A percentile compares a stretch with the other conserved stretches of the same genome.
Evolutionary conservation across 2,329 filamentous ascomycete genomes (phyloP).

Genomic region (Exophiala spinifera): DNA sequence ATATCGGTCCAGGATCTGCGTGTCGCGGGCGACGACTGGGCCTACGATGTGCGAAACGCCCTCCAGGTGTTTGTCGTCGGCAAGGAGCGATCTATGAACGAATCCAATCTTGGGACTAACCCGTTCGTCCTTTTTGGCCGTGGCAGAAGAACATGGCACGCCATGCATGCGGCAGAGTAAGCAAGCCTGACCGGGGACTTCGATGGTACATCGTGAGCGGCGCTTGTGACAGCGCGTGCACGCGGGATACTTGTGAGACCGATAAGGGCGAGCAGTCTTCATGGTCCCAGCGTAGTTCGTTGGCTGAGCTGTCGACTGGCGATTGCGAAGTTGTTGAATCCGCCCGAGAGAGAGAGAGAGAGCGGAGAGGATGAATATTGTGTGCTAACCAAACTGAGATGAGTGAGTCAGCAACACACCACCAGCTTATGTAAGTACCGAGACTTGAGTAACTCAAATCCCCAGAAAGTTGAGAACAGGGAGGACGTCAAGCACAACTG

Average conservation of each 20-base stretch:
- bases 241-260: conserved; percentile 60
- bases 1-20: conserved; percentile 59
- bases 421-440: no score
- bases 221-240: conserved; percentile 59
- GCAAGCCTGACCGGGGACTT: conserved; percentile 52
- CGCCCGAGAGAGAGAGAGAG: no score
- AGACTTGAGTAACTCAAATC: no score
- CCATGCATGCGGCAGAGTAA: conserved; percentile 58
- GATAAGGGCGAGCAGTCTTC: conserved; percentile 51
- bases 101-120: conserved; percentile 27
- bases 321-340: neutral
- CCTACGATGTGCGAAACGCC: conserved; percentile 54
- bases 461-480: no score
- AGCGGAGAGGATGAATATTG: no score
- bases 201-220: conserved; percentile 61
- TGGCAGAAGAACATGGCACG: conserved; percentile 56
- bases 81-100: conserved; percentile 23
- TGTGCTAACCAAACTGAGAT: no score
- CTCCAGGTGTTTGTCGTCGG: conserved; percentile 20
- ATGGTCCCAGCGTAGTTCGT: conserved; percentile 2
- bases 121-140: conserved; percentile 33
- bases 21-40: conserved; percentile 58
- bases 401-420: no score
- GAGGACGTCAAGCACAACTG: no score
- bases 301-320: neutral